A percentile compares a stretch with the other conserved stretches of the same genome.
Conservation (phyloP, 78 protist genomes). For the Chrysochromulina tobinii region DNA sequence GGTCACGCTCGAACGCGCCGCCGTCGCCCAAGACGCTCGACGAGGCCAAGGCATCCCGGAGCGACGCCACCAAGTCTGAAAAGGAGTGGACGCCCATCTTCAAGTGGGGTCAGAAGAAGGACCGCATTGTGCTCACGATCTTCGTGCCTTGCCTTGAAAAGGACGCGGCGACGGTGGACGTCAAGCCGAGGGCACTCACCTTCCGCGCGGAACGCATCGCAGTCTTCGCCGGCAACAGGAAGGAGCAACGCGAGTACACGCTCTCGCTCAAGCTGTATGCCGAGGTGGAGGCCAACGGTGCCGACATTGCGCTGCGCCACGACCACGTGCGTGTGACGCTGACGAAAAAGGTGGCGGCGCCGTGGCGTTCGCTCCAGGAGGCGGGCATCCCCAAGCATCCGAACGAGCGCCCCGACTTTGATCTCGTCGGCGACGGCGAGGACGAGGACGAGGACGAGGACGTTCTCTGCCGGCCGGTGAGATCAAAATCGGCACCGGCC, state of each 20-base stretch:
- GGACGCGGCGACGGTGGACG: background rate
- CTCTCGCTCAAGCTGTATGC: background rate
- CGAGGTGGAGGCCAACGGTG: background rate
- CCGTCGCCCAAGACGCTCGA: too few relatives aligned
- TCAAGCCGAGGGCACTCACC: background rate
- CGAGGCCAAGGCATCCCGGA: too few relatives aligned
- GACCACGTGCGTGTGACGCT: slow-evolving; percentile 28
- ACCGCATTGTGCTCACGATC: background rate
- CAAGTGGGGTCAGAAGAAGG: slow-evolving; percentile 8
- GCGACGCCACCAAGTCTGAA: too few relatives aligned
- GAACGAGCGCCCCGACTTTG: slow-evolving; percentile 16
- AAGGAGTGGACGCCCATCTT: background rate
- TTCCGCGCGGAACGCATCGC: background rate
- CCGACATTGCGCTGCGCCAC: background rate
- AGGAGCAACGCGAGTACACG: background rate
- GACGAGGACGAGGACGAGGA: background rate
- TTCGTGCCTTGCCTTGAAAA: background rate
- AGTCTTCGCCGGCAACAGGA: background rate
- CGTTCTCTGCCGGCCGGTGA: background rate
- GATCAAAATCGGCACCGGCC: background rate
- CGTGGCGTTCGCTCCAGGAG: slow-evolving; percentile 8
- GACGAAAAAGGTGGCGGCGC: background rate
- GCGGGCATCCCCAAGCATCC: background rate
- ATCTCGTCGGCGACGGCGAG: background rate
- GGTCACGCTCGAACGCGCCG: too few relatives aligned